Evolutionary conservation across 371 early-diverging fungal species (phyloP).

Genomic region (Funneliformis caledonium): DNA sequence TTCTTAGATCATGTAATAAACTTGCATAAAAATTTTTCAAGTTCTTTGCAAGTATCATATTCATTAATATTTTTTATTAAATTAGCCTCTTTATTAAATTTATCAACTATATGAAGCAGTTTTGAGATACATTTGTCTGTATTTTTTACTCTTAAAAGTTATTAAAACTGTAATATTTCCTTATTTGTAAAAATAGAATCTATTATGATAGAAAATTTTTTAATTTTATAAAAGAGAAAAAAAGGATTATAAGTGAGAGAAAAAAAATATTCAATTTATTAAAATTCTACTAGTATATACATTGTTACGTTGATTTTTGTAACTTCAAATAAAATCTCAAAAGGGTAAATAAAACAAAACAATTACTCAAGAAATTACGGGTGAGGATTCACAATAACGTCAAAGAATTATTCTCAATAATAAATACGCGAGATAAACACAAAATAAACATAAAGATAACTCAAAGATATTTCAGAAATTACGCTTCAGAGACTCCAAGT

Average conservation of each 20-base stretch:
- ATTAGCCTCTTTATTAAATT: neutral
- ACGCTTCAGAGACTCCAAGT: too few relatives aligned
- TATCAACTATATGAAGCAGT: neutral
- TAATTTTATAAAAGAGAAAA: neutral
- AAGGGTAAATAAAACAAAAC: too few relatives aligned
- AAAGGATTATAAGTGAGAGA: neutral
- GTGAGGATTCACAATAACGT: too few relatives aligned
- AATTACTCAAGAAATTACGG: too few relatives aligned
- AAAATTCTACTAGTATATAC: neutral
- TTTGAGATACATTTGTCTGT: slow-evolving; percentile 11
- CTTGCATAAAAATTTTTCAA: slow-evolving; percentile 3
- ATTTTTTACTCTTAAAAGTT: neutral
- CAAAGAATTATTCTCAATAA: too few relatives aligned
- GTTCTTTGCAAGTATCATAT: neutral
- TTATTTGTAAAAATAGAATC: neutral
- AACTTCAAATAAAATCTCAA: too few relatives aligned
- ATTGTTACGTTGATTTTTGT: too few relatives aligned
- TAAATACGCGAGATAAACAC: too few relatives aligned
- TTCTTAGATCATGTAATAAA: neutral
- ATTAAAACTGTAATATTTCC: neutral
- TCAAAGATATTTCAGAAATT: too few relatives aligned
- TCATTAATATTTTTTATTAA: neutral
- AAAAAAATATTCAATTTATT: neutral
- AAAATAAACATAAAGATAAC: too few relatives aligned
- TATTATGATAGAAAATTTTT: neutral